phyloP scores from a whole-genome alignment of 306 rosid genomes.

The Cicer pinnatifidum region DNA sequence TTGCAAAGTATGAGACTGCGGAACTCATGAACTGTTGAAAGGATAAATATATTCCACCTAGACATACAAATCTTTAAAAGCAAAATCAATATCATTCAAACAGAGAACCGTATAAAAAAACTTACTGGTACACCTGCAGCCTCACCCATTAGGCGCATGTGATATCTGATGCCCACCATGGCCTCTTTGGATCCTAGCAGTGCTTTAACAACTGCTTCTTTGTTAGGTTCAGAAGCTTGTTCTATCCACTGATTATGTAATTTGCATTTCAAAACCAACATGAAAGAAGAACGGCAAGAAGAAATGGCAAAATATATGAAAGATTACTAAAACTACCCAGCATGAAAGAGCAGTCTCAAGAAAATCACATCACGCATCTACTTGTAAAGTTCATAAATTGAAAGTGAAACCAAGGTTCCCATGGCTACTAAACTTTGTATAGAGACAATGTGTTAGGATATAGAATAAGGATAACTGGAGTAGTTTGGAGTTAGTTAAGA shows the following conservation, averaged over 20 bases:
- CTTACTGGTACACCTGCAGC: conserved; percentile 97
- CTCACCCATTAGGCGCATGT: conserved; percentile 84
- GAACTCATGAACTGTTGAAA: conserved; percentile 16
- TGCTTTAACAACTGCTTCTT: conserved; percentile 64
- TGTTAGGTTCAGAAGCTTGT: conserved; percentile 67
- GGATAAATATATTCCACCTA: conserved; percentile 26
- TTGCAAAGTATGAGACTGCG: conserved; percentile 32
- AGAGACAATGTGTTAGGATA: too few species aligned
- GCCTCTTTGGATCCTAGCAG: conserved; percentile 83
- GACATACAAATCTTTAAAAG: conserved; percentile 3
- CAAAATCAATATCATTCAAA: conserved; percentile 27
- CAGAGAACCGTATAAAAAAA: conserved; percentile 38
- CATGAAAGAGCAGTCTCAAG: conserved; percentile 34
- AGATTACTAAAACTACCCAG: conserved; percentile 10
- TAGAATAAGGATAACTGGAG: too few species aligned
- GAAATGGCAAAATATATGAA: conserved; percentile 6
- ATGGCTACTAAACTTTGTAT: conserved; percentile 4
- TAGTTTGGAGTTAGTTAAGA: too few species aligned
- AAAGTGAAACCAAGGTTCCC: conserved; percentile 38
- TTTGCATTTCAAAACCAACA: conserved; percentile 46
- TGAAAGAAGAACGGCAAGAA: conserved; percentile 6
- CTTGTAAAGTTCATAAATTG: conserved; percentile 34
- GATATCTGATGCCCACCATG: conserved; percentile 77
- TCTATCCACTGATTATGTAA: conserved; percentile 75
- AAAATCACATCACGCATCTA: conserved; percentile 19